phyloP scores from a whole-genome alignment of 1,139 yeast species.

The Williopsis jadinii region DNA sequence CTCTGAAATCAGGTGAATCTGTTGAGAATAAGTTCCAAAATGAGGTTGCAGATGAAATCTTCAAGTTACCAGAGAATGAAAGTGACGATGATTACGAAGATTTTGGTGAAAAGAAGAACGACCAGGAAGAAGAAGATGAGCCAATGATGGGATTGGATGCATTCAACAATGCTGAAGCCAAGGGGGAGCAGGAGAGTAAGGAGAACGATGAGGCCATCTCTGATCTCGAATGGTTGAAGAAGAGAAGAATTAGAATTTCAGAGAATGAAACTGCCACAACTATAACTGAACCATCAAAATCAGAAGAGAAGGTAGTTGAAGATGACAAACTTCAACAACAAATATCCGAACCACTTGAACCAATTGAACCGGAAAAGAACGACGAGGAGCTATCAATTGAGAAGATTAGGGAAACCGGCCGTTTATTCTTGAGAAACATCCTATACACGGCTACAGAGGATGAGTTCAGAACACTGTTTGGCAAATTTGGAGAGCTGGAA shows the following conservation, averaged over 20 bases:
- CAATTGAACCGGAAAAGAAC: slow-evolving; percentile 21
- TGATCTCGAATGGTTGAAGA: slow-evolving; percentile 86
- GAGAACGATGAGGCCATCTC: slow-evolving; percentile 53
- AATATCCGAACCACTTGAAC: slow-evolving; percentile 4
- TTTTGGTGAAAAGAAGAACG: slow-evolving; percentile 29
- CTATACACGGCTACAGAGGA: slow-evolving; percentile 73
- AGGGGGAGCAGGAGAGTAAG: slow-evolving; percentile 10
- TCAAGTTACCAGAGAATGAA: slow-evolving; percentile 34
- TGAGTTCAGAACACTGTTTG: slow-evolving; percentile 52
- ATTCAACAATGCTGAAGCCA: slow-evolving; percentile 4
- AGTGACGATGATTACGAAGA: slow-evolving; percentile 68
- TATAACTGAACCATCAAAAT: slow-evolving; percentile 15
- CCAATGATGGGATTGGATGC: slow-evolving; percentile 22
- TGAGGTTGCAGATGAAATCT: slow-evolving; percentile 24
- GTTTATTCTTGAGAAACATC: slow-evolving; percentile 84
- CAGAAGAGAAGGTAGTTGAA: slow-evolving; percentile 1
- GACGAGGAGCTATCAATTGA: slow-evolving; percentile 40
- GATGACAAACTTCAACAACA: slow-evolving; percentile 1
- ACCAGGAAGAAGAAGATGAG: slow-evolving; percentile 31
- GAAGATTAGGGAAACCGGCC: slow-evolving; percentile 62
- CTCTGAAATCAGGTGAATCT: slow-evolving; percentile 22
- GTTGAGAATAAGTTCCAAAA: slow-evolving; percentile 16
- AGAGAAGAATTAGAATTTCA: slow-evolving; percentile 66
- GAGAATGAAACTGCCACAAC: slow-evolving; percentile 29
- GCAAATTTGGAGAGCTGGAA: slow-evolving; percentile 46